phyloP scores from a whole-genome alignment of 257 asterid genomes.

The Solanum paucissectum region DNA sequence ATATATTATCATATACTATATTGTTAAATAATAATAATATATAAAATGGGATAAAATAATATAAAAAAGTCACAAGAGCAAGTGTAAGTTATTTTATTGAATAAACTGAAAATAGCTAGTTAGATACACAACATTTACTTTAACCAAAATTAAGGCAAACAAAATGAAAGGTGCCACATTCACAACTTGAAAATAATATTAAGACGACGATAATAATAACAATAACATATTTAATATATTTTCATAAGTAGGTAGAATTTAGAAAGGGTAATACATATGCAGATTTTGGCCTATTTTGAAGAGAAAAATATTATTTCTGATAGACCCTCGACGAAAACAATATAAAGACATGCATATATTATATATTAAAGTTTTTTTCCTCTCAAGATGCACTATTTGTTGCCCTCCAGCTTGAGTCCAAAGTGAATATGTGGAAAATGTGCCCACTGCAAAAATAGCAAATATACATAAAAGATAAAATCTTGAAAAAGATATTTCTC shows the following conservation, averaged over 20 bases:
- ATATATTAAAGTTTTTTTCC: background rate
- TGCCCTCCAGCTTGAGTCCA: slow-evolving; percentile 68
- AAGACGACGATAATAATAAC: too few relatives aligned
- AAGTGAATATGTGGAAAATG: slow-evolving; percentile 90
- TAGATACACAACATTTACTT: background rate
- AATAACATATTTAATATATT: too few relatives aligned
- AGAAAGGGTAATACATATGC: too few relatives aligned
- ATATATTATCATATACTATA: background rate
- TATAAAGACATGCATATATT: background rate
- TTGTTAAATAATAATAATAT: background rate
- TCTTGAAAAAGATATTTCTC: background rate
- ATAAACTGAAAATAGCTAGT: background rate
- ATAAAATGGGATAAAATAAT: background rate
- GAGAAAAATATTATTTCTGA: too few relatives aligned
- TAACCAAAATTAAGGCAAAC: background rate
- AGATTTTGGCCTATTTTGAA: too few relatives aligned
- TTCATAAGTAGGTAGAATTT: too few relatives aligned
- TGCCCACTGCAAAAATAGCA: slow-evolving; percentile 67
- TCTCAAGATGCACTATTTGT: background rate
- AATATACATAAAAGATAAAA: background rate
- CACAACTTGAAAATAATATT: background rate
- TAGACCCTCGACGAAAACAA: too few relatives aligned
- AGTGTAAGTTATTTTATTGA: background rate
- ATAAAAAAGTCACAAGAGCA: background rate
- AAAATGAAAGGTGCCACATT: background rate